A percentile compares a stretch with the other conserved stretches of the same genome.
Conservation (phyloP, 805 yeast species). For the Kuraishia floccosa region DNA sequence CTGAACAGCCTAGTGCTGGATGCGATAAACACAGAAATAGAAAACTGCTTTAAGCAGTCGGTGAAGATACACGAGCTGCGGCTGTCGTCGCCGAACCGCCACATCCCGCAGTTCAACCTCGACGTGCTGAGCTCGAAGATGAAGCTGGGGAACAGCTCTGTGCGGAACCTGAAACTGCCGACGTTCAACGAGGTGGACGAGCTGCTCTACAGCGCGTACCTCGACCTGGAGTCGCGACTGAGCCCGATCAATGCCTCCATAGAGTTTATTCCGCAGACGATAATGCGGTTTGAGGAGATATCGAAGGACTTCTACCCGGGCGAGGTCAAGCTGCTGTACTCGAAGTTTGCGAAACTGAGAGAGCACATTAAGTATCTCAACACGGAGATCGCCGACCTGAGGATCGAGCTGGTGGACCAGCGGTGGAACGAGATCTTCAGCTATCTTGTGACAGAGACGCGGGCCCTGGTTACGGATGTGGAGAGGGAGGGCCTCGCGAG, state of each 20-base stretch:
- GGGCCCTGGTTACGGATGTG: constrained; percentile 13
- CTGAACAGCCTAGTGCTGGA: constrained; percentile 26
- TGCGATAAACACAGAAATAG: constrained; percentile 27
- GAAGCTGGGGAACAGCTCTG: constrained; percentile 2
- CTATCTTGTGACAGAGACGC: constrained; percentile 30
- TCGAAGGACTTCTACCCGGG: constrained; percentile 19
- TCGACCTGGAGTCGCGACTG: constrained; percentile 26
- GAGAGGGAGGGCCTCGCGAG: constrained; percentile 10
- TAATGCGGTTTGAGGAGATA: constrained; percentile 25
- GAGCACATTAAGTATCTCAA: constrained; percentile 29
- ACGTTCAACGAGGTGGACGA: constrained; percentile 25
- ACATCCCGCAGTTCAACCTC: constrained; percentile 23
- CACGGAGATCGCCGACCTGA: constrained; percentile 27
- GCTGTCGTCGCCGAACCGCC: constrained; percentile 27
- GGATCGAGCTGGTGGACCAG: constrained; percentile 33
- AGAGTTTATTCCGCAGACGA: constrained; percentile 38
- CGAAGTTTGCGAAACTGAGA: constrained; percentile 26
- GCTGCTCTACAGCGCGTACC: constrained; percentile 27
- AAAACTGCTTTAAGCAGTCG: constrained; percentile 20
- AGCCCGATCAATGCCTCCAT: constrained; percentile 42
- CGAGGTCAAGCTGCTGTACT: constrained; percentile 18
- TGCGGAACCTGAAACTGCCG: constrained; percentile 20
- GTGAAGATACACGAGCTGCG: constrained; percentile 24
- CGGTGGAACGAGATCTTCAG: constrained; percentile 47
- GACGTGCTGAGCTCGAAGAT: constrained; percentile 20